phyloP scores from a whole-genome alignment of 768 basidiomycete species.

The Dacryopinax spathularia region DNA sequence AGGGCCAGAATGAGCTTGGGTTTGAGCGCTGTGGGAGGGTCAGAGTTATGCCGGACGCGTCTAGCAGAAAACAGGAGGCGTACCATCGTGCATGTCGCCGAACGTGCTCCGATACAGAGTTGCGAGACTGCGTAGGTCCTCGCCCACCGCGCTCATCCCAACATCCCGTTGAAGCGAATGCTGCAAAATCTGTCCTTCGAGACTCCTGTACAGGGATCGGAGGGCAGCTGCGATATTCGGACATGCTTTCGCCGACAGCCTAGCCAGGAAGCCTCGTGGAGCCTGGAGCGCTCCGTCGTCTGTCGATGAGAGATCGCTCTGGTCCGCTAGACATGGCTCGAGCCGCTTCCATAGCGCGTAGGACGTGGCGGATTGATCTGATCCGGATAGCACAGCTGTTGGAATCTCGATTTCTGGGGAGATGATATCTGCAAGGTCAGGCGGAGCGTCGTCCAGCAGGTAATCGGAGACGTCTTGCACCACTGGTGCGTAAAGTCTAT shows the following conservation, averaged over 20 bases:
- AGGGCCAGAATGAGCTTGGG: constrained; percentile 43
- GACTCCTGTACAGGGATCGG: neutral
- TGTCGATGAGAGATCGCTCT: neutral
- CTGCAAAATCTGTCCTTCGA: neutral
- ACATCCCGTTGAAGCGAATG: neutral
- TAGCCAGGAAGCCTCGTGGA: neutral
- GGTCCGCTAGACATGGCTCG: neutral
- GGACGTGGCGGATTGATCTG: neutral
- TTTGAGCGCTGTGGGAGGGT: neutral
- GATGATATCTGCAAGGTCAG: neutral
- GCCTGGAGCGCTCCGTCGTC: neutral
- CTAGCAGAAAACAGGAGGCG: neutral
- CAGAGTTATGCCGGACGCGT: neutral
- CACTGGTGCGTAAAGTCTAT: neutral
- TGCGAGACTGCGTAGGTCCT: neutral
- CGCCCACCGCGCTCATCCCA: neutral
- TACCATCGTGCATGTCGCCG: neutral
- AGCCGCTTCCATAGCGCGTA: neutral
- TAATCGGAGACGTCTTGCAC: neutral
- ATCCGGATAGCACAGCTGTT: neutral
- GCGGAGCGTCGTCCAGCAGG: neutral
- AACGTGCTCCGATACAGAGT: neutral
- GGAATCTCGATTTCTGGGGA: neutral
- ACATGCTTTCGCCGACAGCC: neutral
- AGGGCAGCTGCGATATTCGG: neutral